phyloP scores from a whole-genome alignment of 805 yeast genomes.

The Torulaspora quercuum region DNA sequence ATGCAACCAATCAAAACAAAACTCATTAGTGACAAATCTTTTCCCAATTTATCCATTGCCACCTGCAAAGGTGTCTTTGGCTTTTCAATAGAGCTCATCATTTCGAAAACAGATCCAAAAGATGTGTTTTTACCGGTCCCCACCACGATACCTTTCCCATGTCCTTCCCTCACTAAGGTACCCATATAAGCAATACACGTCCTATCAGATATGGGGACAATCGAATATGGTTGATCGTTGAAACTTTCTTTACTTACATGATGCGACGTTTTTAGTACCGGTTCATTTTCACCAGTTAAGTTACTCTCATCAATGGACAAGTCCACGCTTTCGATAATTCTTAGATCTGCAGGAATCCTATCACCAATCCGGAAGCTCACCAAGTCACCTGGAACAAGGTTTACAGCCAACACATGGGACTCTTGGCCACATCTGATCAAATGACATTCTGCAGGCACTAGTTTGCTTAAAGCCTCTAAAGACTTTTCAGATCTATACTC shows the following conservation, averaged over 20 bases:
- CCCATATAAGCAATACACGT: constrained; percentile 91
- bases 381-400: constrained; percentile 92
- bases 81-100: constrained; percentile 93
- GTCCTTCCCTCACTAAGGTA: constrained; percentile 93
- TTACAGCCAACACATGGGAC: constrained; percentile 78
- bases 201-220: constrained; percentile 64
- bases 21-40: constrained; percentile 79
- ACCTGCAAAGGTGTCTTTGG: constrained; percentile 96
- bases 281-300: constrained; percentile 91
- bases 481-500: constrained; percentile 95
- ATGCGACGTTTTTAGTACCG: constrained; percentile 64
- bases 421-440: constrained; percentile 77
- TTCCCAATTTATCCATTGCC: constrained; percentile 93
- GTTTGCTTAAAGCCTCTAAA: constrained; percentile 82
- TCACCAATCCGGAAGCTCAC: constrained; percentile 91
- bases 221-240: constrained; percentile 32
- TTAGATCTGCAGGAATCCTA: constrained; percentile 91
- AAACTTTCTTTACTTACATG: constrained; percentile 36
- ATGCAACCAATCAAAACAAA: constrained; percentile 88
- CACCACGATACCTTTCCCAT: constrained; percentile 87
- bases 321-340: constrained; percentile 75
- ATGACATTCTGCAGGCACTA: constrained; percentile 97
- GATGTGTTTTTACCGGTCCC: constrained; percentile 89
- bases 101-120: constrained; percentile 89
- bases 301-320: constrained; percentile 88